phyloP scores from a whole-genome alignment of 768 basidiomycete genomes.

The Myochromella boudieri region DNA sequence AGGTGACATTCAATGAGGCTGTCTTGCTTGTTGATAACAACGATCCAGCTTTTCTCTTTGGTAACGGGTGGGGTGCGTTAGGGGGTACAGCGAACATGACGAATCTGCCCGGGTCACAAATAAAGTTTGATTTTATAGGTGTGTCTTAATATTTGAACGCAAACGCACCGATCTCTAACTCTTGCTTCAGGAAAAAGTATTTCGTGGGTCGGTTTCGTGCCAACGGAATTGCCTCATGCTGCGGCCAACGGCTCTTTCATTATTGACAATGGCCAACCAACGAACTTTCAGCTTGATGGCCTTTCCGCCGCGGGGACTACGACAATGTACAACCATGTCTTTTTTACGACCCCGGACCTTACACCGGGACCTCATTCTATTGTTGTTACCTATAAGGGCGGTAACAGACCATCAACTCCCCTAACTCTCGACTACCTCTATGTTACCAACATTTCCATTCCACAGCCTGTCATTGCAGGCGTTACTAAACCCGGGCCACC shows the following conservation, averaged over 20 bases:
- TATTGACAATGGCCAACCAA: conserved; percentile 6
- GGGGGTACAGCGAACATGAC: background rate
- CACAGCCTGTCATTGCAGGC: too few species aligned
- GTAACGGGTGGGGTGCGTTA: background rate
- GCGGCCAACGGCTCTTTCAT: conserved; percentile 1
- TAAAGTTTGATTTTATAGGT: conserved; percentile 6
- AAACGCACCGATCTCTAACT: too few species aligned
- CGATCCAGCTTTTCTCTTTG: background rate
- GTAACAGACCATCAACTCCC: background rate
- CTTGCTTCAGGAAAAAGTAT: conserved; percentile 2
- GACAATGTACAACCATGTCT: background rate
- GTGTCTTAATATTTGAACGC: background rate
- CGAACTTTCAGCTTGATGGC: conserved; percentile 2
- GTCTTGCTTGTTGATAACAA: conserved; percentile 1
- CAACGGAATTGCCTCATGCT: background rate
- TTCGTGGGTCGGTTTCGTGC: conserved; percentile 10
- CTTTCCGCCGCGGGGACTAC: background rate
- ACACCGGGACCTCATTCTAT: conserved; percentile 3
- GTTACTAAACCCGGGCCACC: too few species aligned
- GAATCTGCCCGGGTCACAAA: background rate
- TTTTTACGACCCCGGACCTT: conserved; percentile 13
- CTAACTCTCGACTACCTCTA: conserved; percentile 9
- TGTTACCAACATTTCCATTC: background rate
- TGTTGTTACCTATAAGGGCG: conserved; percentile 8
- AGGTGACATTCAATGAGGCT: background rate